phyloP scores from a whole-genome alignment of 148 eudicot species.

The Rhododendron griersonianum region DNA sequence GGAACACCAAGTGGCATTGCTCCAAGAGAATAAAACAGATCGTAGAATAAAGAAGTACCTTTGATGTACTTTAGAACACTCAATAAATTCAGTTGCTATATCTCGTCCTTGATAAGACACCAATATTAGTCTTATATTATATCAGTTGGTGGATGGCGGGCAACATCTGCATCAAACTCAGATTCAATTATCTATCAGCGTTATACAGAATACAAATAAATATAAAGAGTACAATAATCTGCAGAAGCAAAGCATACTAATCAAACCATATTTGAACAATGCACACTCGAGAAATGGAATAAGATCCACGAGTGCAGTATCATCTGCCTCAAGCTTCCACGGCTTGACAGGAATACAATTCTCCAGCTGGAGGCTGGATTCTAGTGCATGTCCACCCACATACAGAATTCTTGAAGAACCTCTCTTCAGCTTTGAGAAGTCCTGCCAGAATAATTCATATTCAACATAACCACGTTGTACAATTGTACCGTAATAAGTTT shows the following conservation, averaged over 20 bases:
- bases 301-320: constrained; percentile 76
- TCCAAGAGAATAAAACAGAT: not conserved
- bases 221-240: not conserved
- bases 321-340: constrained; percentile 70
- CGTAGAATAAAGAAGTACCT: constrained; percentile 28
- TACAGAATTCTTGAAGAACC: constrained; percentile 64
- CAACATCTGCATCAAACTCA: constrained; percentile 56
- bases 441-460: constrained; percentile 42
- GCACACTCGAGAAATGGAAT: constrained; percentile 93
- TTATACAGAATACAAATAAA: not conserved
- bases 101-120: constrained; percentile 76
- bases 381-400: constrained; percentile 75
- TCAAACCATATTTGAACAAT: not conserved
- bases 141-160: constrained; percentile 57
- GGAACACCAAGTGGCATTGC: not conserved
- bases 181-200: not conserved
- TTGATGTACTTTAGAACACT: constrained; percentile 69
- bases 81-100: constrained; percentile 77
- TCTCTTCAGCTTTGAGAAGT: constrained; percentile 77
- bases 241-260: not conserved
- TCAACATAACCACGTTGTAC: not conserved
- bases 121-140: constrained; percentile 63
- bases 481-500: not conserved
- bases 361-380: constrained; percentile 78
- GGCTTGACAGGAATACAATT: constrained; percentile 61